Evolutionary conservation across 306 rosid species (phyloP).

Genomic region (Astragalus membranaceus): DNA sequence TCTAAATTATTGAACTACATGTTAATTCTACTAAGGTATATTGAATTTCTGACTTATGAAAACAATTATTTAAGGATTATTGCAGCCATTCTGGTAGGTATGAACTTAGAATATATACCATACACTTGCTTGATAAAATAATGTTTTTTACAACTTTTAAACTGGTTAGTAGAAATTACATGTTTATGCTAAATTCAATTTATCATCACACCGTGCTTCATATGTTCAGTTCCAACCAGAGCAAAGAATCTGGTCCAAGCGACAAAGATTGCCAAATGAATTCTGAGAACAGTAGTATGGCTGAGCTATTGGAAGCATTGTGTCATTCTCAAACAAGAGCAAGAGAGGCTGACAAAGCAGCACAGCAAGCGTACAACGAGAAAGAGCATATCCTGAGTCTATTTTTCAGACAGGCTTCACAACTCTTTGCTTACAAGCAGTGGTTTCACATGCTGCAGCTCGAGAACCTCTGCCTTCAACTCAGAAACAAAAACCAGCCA

Average conservation of each 20-base stretch:
- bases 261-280: conserved; percentile 19
- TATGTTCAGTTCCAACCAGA: conserved; percentile 24
- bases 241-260: conserved; percentile 36
- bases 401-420: conserved; percentile 79
- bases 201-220: not conserved
- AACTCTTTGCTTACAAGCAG: conserved; percentile 79
- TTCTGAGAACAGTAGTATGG: conserved; percentile 33
- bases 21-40: not conserved
- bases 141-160: not conserved
- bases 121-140: not conserved
- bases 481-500: conserved; percentile 49
- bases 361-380: conserved; percentile 65
- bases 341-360: conserved; percentile 84
- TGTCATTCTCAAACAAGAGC: conserved; percentile 93
- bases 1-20: not conserved
- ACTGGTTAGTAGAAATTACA: not conserved
- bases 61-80: not conserved
- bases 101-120: not conserved
- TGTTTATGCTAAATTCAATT: conserved; percentile 8
- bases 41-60: not conserved
- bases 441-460: conserved; percentile 79
- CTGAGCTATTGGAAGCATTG: conserved; percentile 76
- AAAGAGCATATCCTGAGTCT: conserved; percentile 75
- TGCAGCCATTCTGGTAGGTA: not conserved
- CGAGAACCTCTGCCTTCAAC: conserved; percentile 74